A percentile compares a stretch with the other conserved stretches of the same genome.
These are phyloP conservation scores for Eucalyptus marginata DNA, from an alignment of 345 rosid genomes.

Conservation along the genomic window DNA sequence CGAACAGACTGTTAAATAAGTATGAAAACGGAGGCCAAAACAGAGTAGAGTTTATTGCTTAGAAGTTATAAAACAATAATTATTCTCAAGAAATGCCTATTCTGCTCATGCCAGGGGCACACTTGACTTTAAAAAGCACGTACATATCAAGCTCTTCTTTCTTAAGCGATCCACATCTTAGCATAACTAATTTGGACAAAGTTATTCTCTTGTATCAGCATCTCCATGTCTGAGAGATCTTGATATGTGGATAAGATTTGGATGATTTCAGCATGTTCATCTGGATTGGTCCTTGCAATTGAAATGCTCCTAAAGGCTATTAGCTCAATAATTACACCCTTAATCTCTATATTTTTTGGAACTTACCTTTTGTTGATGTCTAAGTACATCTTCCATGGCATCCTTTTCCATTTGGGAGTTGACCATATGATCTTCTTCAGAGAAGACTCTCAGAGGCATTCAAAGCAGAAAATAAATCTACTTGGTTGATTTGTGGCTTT, in stretches of 20 bases:
- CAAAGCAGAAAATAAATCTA: background rate
- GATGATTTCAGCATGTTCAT: background rate
- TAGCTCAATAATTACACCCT: background rate
- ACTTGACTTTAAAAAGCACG: background rate
- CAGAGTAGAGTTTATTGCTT: background rate
- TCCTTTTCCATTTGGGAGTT: background rate
- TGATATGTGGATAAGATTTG: background rate
- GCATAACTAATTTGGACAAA: background rate
- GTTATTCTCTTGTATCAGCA: background rate
- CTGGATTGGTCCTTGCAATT: background rate
- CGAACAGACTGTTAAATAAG: background rate
- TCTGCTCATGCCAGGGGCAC: background rate
- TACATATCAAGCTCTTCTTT: background rate
- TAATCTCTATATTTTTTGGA: background rate
- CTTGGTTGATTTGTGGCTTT: background rate
- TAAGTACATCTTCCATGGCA: background rate
- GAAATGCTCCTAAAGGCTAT: background rate
- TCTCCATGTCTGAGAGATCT: background rate
- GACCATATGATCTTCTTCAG: background rate
- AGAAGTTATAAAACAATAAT: background rate
- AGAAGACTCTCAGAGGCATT: background rate
- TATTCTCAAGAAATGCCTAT: background rate
- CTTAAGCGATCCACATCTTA: background rate
- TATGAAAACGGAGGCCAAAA: background rate
- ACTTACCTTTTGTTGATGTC: background rate